Base-by-base conservation (phyloP, 495 filamentous ascomycete species). In the Sphaerosporella brunnea region DNA sequence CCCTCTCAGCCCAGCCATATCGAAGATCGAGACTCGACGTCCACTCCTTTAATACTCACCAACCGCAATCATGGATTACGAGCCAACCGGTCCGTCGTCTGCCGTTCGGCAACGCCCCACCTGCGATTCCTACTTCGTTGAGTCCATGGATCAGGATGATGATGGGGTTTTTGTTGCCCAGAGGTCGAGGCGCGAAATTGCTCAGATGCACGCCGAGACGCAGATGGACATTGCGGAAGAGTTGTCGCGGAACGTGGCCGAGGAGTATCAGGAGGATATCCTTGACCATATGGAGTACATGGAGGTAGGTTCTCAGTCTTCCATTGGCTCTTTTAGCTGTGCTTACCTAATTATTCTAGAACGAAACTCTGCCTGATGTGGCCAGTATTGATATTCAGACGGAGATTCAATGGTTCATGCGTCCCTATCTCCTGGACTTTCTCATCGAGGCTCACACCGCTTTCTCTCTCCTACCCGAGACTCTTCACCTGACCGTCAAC, bases 401-500 rank as follows among this genome's bases (percentile, higher is more conserved):
- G 38, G 90, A 99, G 68, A 96, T 99, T 47, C 84, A 95, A 61
- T 99, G 92, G 92, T 95, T 87, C 69, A 99, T 99, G 90, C 73
- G 90, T 54, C 88, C 90, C 0, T 99, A 94, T 63, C 78, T 99
- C 23, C 78, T 99, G 53, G 90, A 99, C 68, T 99, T 99, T 69
- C 74, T 99, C 45, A 81, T 95, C 58, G 90, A 99, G 72, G 90
- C 90, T 36, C 92, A 99, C 62, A 78, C 78, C 50, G 87, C 87
- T 15, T 99, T 95, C 68, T 80, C 83, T 48, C 77, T 99, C 5
- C 72, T 95, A 13, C 90, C 90, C 7, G 86, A 93, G 62, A 96
- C 90, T 0, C 69, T 96, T 45, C 93, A 93, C 71, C 71, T 99
- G 49, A 84, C 92, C 4, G 80, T 95, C 66, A 99, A 99, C 63